phyloP scores from a whole-genome alignment of 768 basidiomycete genomes.

The Mycena metata region DNA sequence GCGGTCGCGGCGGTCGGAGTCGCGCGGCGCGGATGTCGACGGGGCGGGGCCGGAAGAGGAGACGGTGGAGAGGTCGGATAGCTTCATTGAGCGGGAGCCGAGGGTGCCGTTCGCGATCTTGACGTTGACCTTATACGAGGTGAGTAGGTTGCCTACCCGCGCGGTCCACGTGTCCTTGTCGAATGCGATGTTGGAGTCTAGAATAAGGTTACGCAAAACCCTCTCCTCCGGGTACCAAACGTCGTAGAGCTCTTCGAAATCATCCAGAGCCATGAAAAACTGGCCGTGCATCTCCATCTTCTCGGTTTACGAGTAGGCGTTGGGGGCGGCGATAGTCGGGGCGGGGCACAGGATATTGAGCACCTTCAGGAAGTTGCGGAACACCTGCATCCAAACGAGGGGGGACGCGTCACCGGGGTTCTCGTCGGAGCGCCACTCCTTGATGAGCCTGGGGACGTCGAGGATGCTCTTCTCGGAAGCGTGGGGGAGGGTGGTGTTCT shows the following conservation, averaged over 20 bases:
- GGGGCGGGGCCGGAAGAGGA: not conserved
- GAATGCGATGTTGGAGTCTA: not conserved
- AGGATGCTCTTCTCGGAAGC: not conserved
- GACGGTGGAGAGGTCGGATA: not conserved
- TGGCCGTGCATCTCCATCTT: conserved; percentile 6
- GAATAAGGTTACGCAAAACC: not conserved
- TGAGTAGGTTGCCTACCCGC: not conserved
- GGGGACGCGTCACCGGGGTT: not conserved
- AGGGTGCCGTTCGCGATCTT: not conserved
- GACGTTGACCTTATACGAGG: not conserved
- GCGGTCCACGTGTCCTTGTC: not conserved
- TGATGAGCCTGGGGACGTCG: not conserved
- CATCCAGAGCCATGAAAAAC: not conserved
- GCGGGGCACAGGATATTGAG: not conserved
- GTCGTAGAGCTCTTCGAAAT: not conserved
- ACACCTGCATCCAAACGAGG: not conserved
- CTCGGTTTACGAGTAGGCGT: not conserved
- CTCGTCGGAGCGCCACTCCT: conserved; percentile 4
- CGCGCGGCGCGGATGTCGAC: not conserved
- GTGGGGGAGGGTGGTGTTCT: not conserved
- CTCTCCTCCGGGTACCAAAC: conserved; percentile 18
- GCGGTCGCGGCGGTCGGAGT: not conserved
- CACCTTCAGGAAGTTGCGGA: not conserved
- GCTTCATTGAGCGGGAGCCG: not conserved
- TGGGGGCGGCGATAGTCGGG: not conserved